Base-by-base conservation (phyloP, 2,329 filamentous ascomycete species). In the Botrytis medusae region DNA sequence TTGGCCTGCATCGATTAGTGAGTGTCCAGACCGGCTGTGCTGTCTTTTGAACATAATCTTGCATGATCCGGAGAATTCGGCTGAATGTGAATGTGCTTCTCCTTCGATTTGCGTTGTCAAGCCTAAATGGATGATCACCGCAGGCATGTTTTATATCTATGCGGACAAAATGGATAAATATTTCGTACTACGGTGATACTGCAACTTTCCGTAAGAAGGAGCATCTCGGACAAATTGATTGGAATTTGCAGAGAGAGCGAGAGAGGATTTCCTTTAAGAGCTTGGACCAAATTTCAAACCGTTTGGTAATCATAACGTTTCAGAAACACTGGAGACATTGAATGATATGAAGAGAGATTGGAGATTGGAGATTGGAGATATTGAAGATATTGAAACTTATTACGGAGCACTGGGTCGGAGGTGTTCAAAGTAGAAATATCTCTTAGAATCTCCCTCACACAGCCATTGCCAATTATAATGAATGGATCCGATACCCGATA, bases 31-130 rank as follows among this genome's bases (percentile, higher is more conserved):
- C 64, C 12, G 51, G 40, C 48, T 54, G 34, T 48, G 63, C 63
- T 67, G 44, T 51, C 63, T 8, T 34, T n/a, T 48, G 42, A 51
- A 29, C 48, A 42, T 68, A 68, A 68, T 68, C 65, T 57, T 68
- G 65, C 65, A 68, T 68, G 14, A 57, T 57, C 65, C 65, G 48
- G 65, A 68, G 48, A 68, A 68, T 42, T 68, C 65, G 65, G 64
- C 18, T 42, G 34, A 32, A 42, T 54, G 8, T 42, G 34, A 42
- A 42, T 29, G 8, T 32, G 42, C 18, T 44, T 46, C 46, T 25
- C 20, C n/a, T 34, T 40, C 25, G 37, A 68, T 22, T n/a, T 54
- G 64, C 46, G 46, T 34, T 29, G 64, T 68, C 64, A 29, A 54
- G 4, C 25, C 65, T 16, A 57, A 42, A 29, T 16, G 32, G 54